Percentiles rank a stretch among this genome's conserved stretches.
These are phyloP conservation scores for Vinca minor DNA, from an alignment of 257 asterid species.

Conservation along the genomic window DNA sequence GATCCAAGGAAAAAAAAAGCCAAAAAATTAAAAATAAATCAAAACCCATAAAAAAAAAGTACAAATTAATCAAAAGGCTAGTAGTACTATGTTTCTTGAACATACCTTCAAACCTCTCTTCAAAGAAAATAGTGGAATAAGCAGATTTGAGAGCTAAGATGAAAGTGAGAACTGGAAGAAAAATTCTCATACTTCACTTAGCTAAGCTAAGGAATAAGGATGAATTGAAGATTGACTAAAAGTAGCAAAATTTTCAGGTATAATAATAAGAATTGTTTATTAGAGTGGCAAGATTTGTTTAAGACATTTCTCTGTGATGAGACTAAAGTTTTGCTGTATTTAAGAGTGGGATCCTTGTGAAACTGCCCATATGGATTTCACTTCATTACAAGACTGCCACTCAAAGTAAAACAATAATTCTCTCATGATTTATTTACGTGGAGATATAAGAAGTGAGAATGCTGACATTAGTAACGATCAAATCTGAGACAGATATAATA, in stretches of 20 bases:
- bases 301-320: not conserved
- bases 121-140: not conserved
- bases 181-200: not conserved
- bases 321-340: too few species aligned
- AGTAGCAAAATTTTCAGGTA: not conserved
- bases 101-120: slow-evolving; percentile 5
- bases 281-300: not conserved
- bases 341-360: not conserved
- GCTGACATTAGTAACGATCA: too few species aligned
- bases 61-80: not conserved
- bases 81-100: not conserved
- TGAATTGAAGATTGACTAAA: too few species aligned
- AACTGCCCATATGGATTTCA: not conserved
- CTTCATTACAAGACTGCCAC: too few species aligned
- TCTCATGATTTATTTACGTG: too few species aligned
- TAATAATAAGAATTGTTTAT: not conserved
- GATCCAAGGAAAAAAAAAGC: not conserved
- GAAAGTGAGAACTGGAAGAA: not conserved
- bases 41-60: not conserved
- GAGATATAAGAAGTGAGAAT: too few species aligned
- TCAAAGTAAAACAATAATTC: too few species aligned
- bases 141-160: not conserved
- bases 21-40: not conserved
- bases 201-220: not conserved
- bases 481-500: too few species aligned